Evolutionary conservation across 345 rosid genomes (phyloP).

Genomic region (Lepidium didymum): DNA sequence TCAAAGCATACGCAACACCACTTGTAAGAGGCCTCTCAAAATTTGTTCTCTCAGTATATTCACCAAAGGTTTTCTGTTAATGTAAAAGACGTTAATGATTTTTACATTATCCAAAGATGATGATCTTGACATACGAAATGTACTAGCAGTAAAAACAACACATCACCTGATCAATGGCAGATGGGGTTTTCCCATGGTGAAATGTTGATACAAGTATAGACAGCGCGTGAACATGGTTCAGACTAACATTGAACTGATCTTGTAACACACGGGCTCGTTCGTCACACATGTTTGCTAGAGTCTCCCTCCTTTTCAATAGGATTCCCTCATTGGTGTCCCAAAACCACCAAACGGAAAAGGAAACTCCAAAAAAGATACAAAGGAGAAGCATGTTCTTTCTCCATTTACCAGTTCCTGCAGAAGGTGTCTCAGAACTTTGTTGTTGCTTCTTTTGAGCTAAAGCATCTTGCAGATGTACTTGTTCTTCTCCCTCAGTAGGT

Average conservation of each 20-base stretch:
- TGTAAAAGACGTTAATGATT: constrained; percentile 10
- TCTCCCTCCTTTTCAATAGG: constrained; percentile 46
- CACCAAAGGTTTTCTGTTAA: constrained; percentile 75
- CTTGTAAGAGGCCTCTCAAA: constrained; percentile 99
- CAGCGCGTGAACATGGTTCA: constrained; percentile 96
- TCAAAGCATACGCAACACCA: constrained; percentile 97
- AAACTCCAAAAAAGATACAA: constrained; percentile 45
- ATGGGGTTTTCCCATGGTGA: constrained; percentile 89
- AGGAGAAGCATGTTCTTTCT: constrained; percentile 52
- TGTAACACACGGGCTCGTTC: constrained; percentile 95
- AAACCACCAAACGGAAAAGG: constrained; percentile 52
- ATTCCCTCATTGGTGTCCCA: constrained; percentile 37
- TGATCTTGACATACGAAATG: neutral
- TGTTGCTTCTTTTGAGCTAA: constrained; percentile 45
- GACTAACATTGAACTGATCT: constrained; percentile 98
- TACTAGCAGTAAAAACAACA: neutral
- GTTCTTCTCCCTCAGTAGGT: constrained; percentile 25
- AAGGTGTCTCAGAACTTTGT: constrained; percentile 37
- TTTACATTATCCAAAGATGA: neutral
- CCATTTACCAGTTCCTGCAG: constrained; percentile 63
- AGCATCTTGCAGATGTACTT: constrained; percentile 27
- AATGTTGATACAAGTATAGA: constrained; percentile 94
- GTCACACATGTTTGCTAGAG: constrained; percentile 86
- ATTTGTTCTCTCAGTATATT: constrained; percentile 88
- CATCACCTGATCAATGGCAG: constrained; percentile 87